phyloP scores from a whole-genome alignment of 1,284 basidiomycete species.

The Athelia sp. region DNA sequence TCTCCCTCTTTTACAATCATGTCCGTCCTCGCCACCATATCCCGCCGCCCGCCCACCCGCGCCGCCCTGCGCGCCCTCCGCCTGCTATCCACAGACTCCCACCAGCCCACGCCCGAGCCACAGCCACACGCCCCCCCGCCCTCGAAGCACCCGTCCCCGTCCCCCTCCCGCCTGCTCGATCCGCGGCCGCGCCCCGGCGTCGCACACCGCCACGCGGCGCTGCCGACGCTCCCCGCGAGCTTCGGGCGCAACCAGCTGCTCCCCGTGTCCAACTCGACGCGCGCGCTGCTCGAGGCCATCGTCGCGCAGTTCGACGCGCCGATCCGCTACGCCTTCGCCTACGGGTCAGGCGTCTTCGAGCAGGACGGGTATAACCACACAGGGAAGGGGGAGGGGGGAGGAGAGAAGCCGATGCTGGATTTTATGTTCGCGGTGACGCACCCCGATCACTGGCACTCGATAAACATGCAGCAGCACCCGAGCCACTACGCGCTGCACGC shows the following conservation, averaged over 20 bases:
- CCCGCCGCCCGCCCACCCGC: no score
- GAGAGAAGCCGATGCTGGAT: slow-evolving; percentile 79
- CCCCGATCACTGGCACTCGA: slow-evolving; percentile 88
- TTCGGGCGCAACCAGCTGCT: slow-evolving; percentile 83
- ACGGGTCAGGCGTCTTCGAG: slow-evolving; percentile 91
- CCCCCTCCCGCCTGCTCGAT: slow-evolving; percentile 24
- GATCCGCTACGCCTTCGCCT: slow-evolving; percentile 90
- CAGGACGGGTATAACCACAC: slow-evolving; percentile 67
- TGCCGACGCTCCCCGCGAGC: slow-evolving; percentile 56
- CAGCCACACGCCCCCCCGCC: slow-evolving; percentile 14
- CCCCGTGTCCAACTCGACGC: slow-evolving; percentile 69
- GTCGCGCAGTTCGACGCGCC: slow-evolving; percentile 78
- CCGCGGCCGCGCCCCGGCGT: slow-evolving; percentile 50
- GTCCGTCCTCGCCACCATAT: no score
- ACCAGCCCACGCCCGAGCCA: neutral
- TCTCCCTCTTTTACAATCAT: no score
- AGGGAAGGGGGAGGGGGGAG: slow-evolving; percentile 17
- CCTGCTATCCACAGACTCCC: neutral
- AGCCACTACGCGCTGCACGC: slow-evolving; percentile 87
- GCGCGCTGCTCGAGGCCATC: slow-evolving; percentile 73
- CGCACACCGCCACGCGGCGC: slow-evolving; percentile 33
- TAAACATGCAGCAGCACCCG: slow-evolving; percentile 89
- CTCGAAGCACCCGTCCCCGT: slow-evolving; percentile 14
- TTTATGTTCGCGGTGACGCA: slow-evolving; percentile 95
- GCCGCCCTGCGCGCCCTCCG: neutral